phyloP scores from a whole-genome alignment of 139 green algal species.

The Penium margaritaceum region DNA sequence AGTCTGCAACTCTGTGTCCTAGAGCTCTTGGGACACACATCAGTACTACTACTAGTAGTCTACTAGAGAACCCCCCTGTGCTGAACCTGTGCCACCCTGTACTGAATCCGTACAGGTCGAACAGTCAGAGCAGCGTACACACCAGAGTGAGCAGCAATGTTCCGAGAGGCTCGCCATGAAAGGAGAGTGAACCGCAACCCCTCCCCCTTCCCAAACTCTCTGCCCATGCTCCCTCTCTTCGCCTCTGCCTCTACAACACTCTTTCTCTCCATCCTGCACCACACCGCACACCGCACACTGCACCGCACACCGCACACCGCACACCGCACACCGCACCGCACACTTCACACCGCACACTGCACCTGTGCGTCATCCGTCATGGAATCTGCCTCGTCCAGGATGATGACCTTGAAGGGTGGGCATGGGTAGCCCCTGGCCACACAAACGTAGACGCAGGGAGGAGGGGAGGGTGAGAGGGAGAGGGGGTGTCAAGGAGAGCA shows the following conservation, averaged over 20 bases:
- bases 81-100: too few relatives aligned
- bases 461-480: background rate
- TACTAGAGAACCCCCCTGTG: too few relatives aligned
- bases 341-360: background rate
- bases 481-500: background rate
- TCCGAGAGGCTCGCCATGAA: too few relatives aligned
- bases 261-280: background rate
- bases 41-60: too few relatives aligned
- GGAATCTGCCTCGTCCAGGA: slow-evolving; percentile 82
- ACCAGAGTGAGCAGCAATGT: too few relatives aligned
- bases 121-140: too few relatives aligned
- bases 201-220: too few relatives aligned
- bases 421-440: background rate
- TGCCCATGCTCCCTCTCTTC: background rate
- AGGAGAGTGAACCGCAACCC: too few relatives aligned
- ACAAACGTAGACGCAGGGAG: slow-evolving; percentile 2
- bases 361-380: slow-evolving; percentile 75
- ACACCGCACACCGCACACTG: background rate
- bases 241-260: background rate
- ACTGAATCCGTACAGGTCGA: too few relatives aligned
- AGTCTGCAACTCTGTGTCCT: too few relatives aligned
- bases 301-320: background rate
- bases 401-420: background rate
- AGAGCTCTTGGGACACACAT: too few relatives aligned
- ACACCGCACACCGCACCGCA: background rate